Percentiles rank a stretch among this genome's conserved stretches.
Evolutionary conservation across 2,329 filamentous ascomycete species (phyloP).

Genomic region (Chlorencoelia australis): DNA sequence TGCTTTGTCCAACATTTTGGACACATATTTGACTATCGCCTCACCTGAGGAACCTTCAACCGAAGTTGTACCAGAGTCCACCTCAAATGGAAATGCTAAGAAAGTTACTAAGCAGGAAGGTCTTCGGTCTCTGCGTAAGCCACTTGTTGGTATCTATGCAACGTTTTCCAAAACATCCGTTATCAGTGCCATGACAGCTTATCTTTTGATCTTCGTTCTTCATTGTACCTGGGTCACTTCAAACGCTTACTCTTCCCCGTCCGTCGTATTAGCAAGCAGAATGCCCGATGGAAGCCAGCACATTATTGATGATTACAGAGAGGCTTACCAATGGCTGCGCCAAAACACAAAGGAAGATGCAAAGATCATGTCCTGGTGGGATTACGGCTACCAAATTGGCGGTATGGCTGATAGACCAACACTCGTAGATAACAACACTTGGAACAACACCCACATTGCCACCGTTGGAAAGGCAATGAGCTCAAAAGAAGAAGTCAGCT

Average conservation of each 20-base stretch:
- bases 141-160: constrained; percentile 76
- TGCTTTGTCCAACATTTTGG: constrained; percentile 76
- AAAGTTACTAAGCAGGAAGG: constrained; percentile 42
- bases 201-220: constrained; percentile 85
- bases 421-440: constrained; percentile 98
- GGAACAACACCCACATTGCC: constrained; percentile 99
- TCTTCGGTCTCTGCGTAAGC: constrained; percentile 61
- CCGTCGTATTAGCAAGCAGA: constrained; percentile 85
- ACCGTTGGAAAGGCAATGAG: constrained; percentile 99
- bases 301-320: constrained; percentile 98
- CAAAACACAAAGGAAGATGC: constrained; percentile 93
- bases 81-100: constrained; percentile 33
- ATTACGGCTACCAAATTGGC: constrained; percentile 99
- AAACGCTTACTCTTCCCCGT: constrained; percentile 96
- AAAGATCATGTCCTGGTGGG: constrained; percentile 99
- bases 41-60: constrained; percentile 44
- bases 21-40: constrained; percentile 66
- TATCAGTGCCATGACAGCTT: constrained; percentile 60
- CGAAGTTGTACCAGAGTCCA: constrained; percentile 32
- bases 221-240: constrained; percentile 99
- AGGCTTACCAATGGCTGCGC: constrained; percentile 98
- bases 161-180: constrained; percentile 71
- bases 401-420: constrained; percentile 98
- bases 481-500: constrained; percentile 93
- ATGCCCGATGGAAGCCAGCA: constrained; percentile 92